Evolutionary conservation across 192 early-diverging fungal species (phyloP), one percentile per base, ranked within the genome.

Genomic region (Coemansia erecta): DNA sequence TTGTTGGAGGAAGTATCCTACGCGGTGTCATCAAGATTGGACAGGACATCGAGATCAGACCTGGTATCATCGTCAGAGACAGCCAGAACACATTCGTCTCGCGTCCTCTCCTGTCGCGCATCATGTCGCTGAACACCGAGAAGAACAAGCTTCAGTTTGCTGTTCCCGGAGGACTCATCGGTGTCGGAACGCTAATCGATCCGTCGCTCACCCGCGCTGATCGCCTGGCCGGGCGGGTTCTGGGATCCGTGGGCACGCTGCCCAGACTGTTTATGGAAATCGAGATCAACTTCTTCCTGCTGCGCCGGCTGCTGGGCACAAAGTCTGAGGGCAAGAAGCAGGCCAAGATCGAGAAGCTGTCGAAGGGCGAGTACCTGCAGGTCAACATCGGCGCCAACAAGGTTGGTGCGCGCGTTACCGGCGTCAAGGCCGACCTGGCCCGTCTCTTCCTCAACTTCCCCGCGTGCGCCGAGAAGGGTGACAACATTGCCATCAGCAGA

Each of bases 241-340:
- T 99, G 49, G 95, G 97, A 17, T 71, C 83, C 39, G 89, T 93
- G 45, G 95, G 96, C 52, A 93, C 87, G 60, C 83, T 97, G 56
- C 94, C 97, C 35, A 83, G 90, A 24, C 93, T 99, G 53, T 96
- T 93, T 81, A 89, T 89, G 22, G 94, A 95, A 70, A 77, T 99
- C 50, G 95, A 99, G 80, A 92, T 98, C 72, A 92, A 92, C 76
- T 99, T 95, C 79, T 95, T 94, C 77, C 81, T 99, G 81, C 86
- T 99, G 52, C 90, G 96, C 60, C 90, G 91, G 72, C 82, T 99
- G 58, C 84, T 99, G 46, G 97, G 95, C 73, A 95, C 97, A 64
- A 94, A 94, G 79, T 94, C 92, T 12, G 94, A 96, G 47, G 94
- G 93, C 80, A 97, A 97, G 83, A 99, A 98, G 84, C 93, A 95